Percentiles rank a stretch among this genome's conserved stretches.
Evolutionary conservation across 768 basidiomycete genomes (phyloP).

Genomic region (Lepiota subincarnata): DNA sequence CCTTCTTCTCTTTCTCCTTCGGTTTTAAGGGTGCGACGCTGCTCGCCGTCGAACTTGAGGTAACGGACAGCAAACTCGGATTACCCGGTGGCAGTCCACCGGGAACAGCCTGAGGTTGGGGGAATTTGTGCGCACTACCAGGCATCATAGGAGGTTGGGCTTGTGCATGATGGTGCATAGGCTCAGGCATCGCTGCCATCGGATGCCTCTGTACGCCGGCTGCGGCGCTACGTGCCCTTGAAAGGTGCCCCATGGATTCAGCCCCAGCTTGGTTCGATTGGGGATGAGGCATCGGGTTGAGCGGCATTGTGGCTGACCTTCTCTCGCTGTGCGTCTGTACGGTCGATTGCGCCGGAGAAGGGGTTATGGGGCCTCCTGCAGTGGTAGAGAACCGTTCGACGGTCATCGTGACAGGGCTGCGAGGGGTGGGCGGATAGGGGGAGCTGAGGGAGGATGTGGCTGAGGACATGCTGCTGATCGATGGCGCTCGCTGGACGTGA

Average conservation of each 20-base stretch:
- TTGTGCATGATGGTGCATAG: no score
- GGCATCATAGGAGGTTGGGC: background rate
- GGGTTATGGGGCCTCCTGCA: background rate
- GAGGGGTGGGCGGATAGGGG: background rate
- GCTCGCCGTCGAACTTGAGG: background rate
- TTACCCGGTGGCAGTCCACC: background rate
- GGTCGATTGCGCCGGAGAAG: background rate
- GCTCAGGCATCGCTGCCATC: background rate
- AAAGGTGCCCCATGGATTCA: no score
- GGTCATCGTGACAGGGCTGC: background rate
- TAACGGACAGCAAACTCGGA: conserved; percentile 1
- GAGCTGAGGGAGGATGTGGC: background rate
- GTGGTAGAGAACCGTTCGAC: background rate
- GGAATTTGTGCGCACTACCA: background rate
- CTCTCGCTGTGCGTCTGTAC: background rate
- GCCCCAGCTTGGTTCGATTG: background rate
- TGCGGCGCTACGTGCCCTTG: no score
- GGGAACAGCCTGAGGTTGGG: background rate
- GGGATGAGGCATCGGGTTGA: background rate
- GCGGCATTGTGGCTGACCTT: background rate
- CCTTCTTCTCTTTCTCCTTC: background rate
- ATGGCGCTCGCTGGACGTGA: conserved; percentile 5
- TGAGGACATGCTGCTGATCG: background rate
- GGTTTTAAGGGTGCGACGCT: background rate
- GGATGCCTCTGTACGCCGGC: background rate